Conservation (phyloP, 352 stramenopile species). For the Pythium brachiatum region DNA sequence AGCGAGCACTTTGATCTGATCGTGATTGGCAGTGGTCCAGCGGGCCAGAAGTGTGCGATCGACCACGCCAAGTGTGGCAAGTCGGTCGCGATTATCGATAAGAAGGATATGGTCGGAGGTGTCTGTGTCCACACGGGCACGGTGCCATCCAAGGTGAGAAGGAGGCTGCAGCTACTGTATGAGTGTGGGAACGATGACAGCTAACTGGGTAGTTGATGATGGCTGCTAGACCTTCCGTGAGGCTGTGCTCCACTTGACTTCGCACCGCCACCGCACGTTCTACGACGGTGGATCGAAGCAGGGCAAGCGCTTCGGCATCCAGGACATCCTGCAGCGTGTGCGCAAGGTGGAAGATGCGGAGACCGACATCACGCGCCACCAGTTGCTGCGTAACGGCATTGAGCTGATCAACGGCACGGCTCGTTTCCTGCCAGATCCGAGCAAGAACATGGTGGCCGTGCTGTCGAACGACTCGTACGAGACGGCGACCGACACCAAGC, state of each 20-base stretch:
- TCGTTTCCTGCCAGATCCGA: conserved; percentile 61
- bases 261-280: conserved; percentile 85
- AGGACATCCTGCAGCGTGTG: conserved; percentile 83
- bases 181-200: not conserved
- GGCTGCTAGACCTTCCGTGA: conserved; percentile 81
- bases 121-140: conserved; percentile 90
- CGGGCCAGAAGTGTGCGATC: conserved; percentile 89
- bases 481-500: conserved; percentile 67
- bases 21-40: conserved; percentile 86
- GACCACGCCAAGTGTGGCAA: conserved; percentile 87
- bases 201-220: not conserved
- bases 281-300: conserved; percentile 75
- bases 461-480: conserved; percentile 85
- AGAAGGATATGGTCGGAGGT: conserved; percentile 84
- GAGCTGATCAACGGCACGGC: conserved; percentile 80
- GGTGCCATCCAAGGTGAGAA: conserved; percentile 73
- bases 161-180: not conserved
- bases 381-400: conserved; percentile 78
- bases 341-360: conserved; percentile 81
- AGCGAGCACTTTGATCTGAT: conserved; percentile 89
- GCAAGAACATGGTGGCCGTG: conserved; percentile 78
- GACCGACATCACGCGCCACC: conserved; percentile 83
- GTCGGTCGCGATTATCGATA: conserved; percentile 86
- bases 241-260: conserved; percentile 86
- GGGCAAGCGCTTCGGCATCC: conserved; percentile 68